Conservation (phyloP, 257 asterid species). For the Lycium ferocissimum region DNA sequence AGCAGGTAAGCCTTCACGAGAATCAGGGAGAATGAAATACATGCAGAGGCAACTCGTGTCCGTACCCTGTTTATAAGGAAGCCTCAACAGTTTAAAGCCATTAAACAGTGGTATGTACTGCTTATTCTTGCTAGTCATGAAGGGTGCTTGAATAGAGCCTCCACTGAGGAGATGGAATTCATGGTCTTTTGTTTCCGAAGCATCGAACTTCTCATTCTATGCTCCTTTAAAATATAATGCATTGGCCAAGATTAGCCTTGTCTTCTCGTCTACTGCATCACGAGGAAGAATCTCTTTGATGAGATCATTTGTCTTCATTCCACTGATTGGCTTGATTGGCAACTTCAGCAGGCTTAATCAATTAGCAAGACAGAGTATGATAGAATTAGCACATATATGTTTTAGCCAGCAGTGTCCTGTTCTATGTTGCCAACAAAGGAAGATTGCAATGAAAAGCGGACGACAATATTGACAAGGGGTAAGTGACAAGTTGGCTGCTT, state of each 20-base stretch:
- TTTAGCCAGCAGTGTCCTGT: no score
- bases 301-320: slow-evolving; percentile 40
- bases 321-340: slow-evolving; percentile 42
- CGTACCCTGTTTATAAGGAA: slow-evolving; percentile 38
- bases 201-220: slow-evolving; percentile 42
- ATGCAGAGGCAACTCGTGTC: slow-evolving; percentile 42
- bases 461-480: no score
- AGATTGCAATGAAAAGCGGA: no score
- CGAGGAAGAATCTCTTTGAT: slow-evolving; percentile 44
- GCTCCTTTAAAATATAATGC: slow-evolving; percentile 46
- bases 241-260: slow-evolving; percentile 44
- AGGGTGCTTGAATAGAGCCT: slow-evolving; percentile 32
- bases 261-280: slow-evolving; percentile 22
- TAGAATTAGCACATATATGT: background rate
- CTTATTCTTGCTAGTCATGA: slow-evolving; percentile 44
- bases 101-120: slow-evolving; percentile 30
- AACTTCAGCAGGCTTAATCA: slow-evolving; percentile 41
- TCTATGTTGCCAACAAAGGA: no score
- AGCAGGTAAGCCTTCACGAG: slow-evolving; percentile 43
- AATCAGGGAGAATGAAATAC: slow-evolving; percentile 45
- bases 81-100: slow-evolving; percentile 41
- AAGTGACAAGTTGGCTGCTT: background rate
- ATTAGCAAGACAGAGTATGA: slow-evolving; percentile 32
- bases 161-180: slow-evolving; percentile 40
- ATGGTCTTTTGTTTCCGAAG: slow-evolving; percentile 35